Percentiles rank a stretch among this genome's conserved stretches.
Evolutionary conservation across 2,329 filamentous ascomycete genomes (phyloP).

Genomic region (Torrubiellomyces zombiae): DNA sequence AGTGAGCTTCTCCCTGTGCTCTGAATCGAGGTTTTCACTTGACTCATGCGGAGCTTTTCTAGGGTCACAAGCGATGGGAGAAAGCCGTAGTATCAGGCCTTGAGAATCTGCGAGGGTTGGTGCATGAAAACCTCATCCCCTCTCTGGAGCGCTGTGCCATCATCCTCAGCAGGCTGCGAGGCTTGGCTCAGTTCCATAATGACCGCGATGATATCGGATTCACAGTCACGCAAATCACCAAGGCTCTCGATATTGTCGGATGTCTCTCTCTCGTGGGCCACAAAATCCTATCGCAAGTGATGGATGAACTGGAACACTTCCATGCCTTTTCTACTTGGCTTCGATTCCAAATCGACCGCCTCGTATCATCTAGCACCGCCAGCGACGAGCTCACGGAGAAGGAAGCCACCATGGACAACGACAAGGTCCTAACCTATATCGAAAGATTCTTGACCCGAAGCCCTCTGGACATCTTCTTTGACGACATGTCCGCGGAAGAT

Average conservation of each 20-base stretch:
- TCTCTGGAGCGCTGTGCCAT: conserved; percentile 71
- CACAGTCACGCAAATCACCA: conserved; percentile 43
- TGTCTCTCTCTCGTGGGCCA: conserved; percentile 63
- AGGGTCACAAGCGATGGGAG: conserved; percentile 93
- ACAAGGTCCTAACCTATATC: conserved; percentile 62
- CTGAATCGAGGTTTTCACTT: background rate
- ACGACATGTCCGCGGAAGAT: conserved; percentile 30
- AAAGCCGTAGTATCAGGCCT: conserved; percentile 68
- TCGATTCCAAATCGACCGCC: conserved; percentile 62
- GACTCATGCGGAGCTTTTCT: no score
- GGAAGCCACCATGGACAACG: conserved; percentile 58
- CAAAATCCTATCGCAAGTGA: conserved; percentile 51
- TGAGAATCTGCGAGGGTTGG: conserved; percentile 56
- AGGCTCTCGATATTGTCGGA: conserved; percentile 52
- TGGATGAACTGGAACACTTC: conserved; percentile 67
- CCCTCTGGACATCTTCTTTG: conserved; percentile 45
- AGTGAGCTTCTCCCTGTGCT: conserved; percentile 27
- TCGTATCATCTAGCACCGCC: conserved; percentile 43
- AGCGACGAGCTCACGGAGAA: conserved; percentile 62
- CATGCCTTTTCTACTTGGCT: conserved; percentile 69
- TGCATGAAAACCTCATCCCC: conserved; percentile 79
- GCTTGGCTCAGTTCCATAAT: conserved; percentile 67
- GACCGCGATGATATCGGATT: conserved; percentile 50
- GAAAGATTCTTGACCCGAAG: conserved; percentile 50
- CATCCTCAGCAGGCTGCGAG: conserved; percentile 66